Evolutionary conservation across 1,284 basidiomycete species (phyloP).

Genomic region (Papiliotrema fonsecae): DNA sequence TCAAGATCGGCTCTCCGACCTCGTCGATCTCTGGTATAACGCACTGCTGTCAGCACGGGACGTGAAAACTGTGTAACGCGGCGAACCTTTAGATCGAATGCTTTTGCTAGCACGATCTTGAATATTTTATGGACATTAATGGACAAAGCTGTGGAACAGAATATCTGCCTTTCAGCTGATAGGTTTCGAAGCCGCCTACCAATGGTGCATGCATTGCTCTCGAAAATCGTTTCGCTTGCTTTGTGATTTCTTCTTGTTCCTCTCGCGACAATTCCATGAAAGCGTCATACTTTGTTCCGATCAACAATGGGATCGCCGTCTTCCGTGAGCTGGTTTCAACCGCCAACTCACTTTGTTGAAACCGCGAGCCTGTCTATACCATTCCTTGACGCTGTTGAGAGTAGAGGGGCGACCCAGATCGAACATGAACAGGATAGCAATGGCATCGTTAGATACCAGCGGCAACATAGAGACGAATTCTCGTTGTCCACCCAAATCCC

Average conservation of each 20-base stretch:
- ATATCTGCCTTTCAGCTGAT: conserved; percentile 56
- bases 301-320: conserved; percentile 93
- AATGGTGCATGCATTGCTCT: conserved; percentile 97
- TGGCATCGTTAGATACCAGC: conserved; percentile 95
- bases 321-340: conserved; percentile 38
- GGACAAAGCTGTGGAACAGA: conserved; percentile 94
- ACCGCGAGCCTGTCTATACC: conserved; percentile 96
- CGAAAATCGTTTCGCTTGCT: conserved; percentile 94
- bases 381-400: conserved; percentile 95
- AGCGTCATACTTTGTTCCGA: conserved; percentile 96
- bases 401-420: conserved; percentile 95
- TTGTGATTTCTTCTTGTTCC: conserved; percentile 98
- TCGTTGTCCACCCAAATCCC: conserved; percentile 95
- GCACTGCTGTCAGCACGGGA: conserved; percentile 59
- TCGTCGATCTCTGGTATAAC: conserved; percentile 95
- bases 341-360: conserved; percentile 80
- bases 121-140: conserved; percentile 99
- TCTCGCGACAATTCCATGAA: conserved; percentile 93
- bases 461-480: conserved; percentile 99
- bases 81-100: conserved; percentile 49
- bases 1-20: conserved; percentile 83
- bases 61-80: background rate
- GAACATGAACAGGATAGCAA: conserved; percentile 99
- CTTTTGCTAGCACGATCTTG: conserved; percentile 57
- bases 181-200: conserved; percentile 15